These are phyloP conservation scores for Scenedesmus sp. DNA, from an alignment of 163 green algal species.

Conservation along the genomic window DNA sequence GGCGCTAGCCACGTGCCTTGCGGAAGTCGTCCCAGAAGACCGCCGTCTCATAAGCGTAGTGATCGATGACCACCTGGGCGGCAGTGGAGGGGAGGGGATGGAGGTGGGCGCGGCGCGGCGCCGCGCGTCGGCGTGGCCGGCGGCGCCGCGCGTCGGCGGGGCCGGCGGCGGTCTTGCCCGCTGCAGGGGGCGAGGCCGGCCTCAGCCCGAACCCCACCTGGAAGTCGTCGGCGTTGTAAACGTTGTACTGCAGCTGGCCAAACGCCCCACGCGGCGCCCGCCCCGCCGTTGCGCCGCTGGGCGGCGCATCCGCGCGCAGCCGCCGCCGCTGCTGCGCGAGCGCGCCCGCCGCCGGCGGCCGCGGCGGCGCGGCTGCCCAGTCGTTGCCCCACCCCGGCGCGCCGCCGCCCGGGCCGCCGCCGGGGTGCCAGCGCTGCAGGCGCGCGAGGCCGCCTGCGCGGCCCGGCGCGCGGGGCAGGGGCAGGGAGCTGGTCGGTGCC, in stretches of 20 bases:
- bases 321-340: neutral
- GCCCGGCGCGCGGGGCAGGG: neutral
- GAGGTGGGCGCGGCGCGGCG: too few relatives aligned
- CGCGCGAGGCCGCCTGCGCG: constrained; percentile 33
- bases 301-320: neutral
- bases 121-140: too few relatives aligned
- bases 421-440: constrained; percentile 9
- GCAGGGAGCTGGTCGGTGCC: neutral
- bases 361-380: neutral
- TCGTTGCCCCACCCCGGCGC: neutral
- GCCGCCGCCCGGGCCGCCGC: too few relatives aligned
- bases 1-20: too few relatives aligned
- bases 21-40: too few relatives aligned
- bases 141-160: too few relatives aligned
- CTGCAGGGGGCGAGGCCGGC: neutral
- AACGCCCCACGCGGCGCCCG: neutral
- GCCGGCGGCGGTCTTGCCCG: neutral
- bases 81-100: too few relatives aligned
- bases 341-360: neutral
- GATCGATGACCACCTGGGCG: too few relatives aligned
- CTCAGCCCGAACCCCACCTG: constrained; percentile 6
- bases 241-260: constrained; percentile 40
- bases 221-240: constrained; percentile 38
- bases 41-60: too few relatives aligned
- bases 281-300: neutral